Conservation (phyloP, 2,329 filamentous ascomycete species). For the Venturiaceae sp. region DNA sequence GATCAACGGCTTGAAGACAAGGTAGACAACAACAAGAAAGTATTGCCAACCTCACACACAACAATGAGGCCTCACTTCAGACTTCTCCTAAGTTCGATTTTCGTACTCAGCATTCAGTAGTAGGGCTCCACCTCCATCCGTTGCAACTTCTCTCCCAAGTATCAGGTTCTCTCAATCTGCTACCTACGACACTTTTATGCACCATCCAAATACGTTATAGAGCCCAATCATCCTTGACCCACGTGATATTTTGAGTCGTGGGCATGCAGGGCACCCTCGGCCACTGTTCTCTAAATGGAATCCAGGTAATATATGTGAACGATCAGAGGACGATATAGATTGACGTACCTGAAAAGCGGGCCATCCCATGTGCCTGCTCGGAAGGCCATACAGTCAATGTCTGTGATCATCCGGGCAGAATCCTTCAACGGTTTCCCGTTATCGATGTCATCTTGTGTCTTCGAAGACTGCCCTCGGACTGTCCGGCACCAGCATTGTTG, state of each 20-base stretch:
- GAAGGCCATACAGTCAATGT: background rate
- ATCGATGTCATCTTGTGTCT: background rate
- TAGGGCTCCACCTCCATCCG: background rate
- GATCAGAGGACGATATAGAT: slow-evolving; percentile 1
- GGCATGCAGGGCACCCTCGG: background rate
- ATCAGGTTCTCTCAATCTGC: background rate
- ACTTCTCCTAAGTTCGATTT: too few species aligned
- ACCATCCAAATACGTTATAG: background rate
- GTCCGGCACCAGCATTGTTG: background rate
- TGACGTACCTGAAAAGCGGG: background rate
- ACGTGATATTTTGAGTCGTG: background rate
- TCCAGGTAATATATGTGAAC: slow-evolving; percentile 1
- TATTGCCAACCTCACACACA: background rate
- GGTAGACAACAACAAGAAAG: background rate
- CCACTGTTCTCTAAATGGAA: background rate
- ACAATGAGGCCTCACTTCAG: too few species aligned
- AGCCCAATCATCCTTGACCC: background rate
- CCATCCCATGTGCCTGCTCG: background rate
- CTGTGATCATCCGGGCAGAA: background rate
- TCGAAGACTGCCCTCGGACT: background rate
- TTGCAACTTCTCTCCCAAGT: background rate
- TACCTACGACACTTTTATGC: background rate
- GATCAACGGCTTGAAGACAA: background rate
- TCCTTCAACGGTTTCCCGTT: background rate
- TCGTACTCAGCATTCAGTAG: too few species aligned